These are phyloP conservation scores for Penicillium sp. DNA, from an alignment of 2,329 filamentous ascomycete genomes.

Conservation along the genomic window DNA sequence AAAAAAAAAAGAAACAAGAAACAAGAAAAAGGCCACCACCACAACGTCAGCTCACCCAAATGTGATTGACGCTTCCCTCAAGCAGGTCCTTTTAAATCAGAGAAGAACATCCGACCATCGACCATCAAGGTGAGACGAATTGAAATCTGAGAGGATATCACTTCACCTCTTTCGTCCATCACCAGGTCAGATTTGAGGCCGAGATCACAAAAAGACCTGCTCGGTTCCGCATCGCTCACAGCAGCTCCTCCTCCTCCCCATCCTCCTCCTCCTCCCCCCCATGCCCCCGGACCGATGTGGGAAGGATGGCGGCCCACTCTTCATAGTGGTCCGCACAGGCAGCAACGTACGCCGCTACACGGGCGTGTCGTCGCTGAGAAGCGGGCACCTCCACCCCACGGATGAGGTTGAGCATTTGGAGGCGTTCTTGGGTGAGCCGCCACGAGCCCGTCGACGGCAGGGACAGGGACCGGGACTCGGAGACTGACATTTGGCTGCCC, in stretches of 20 bases:
- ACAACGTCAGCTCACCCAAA: too few species aligned
- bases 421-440: neutral
- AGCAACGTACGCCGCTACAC: slow-evolving; percentile 36
- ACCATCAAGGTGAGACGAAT: neutral
- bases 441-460: neutral
- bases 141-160: too few species aligned
- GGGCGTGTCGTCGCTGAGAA: slow-evolving; percentile 16
- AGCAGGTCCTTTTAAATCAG: too few species aligned
- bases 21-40: too few species aligned
- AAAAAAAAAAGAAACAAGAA: too few species aligned
- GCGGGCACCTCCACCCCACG: neutral
- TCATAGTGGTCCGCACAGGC: slow-evolving; percentile 39
- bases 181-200: neutral
- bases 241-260: neutral
- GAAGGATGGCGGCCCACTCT: slow-evolving; percentile 37
- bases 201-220: neutral
- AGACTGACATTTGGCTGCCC: neutral
- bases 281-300: slow-evolving; percentile 41
- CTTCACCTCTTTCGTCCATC: neutral
- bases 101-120: neutral
- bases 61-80: too few species aligned
- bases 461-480: neutral
- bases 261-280: slow-evolving; percentile 40
- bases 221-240: slow-evolving; percentile 20
- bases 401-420: neutral